These are phyloP conservation scores for Sequoia sempervirens DNA, from an alignment of 75 land plant genomes.

Conservation along the genomic window DNA sequence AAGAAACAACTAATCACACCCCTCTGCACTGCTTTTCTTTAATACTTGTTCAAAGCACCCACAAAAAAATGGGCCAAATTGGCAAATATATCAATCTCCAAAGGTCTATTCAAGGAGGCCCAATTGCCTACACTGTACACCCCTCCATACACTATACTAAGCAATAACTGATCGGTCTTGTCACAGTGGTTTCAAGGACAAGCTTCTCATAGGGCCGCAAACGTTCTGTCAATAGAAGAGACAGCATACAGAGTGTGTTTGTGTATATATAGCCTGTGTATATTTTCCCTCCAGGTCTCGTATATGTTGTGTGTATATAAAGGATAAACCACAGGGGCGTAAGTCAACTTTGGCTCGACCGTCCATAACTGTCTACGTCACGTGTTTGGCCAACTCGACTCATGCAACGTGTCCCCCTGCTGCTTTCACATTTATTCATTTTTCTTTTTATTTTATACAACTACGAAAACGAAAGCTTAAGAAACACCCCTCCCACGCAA, in stretches of 20 bases:
- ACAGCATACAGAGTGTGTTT: background rate
- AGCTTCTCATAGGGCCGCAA: background rate
- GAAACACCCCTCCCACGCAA: background rate
- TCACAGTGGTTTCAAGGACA: background rate
- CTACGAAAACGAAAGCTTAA: background rate
- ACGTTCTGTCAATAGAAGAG: background rate
- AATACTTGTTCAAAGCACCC: too few relatives aligned
- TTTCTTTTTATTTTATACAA: background rate
- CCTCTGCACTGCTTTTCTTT: background rate
- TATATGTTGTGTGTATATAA: background rate
- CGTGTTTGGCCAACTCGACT: background rate
- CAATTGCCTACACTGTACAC: background rate
- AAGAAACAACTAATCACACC: background rate
- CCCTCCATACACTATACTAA: background rate
- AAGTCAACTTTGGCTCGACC: conserved; percentile 3
- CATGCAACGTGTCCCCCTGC: conserved; percentile 1
- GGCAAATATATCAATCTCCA: background rate
- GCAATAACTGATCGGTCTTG: background rate
- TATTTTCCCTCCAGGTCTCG: background rate
- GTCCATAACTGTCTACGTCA: conserved; percentile 5
- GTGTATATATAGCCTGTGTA: too few relatives aligned
- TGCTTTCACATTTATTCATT: background rate
- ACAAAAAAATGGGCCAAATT: too few relatives aligned
- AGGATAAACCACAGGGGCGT: background rate
- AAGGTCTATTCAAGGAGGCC: background rate